Conservation (phyloP, 192 early-diverging fungal genomes). For the Coemansia sp. region DNA sequence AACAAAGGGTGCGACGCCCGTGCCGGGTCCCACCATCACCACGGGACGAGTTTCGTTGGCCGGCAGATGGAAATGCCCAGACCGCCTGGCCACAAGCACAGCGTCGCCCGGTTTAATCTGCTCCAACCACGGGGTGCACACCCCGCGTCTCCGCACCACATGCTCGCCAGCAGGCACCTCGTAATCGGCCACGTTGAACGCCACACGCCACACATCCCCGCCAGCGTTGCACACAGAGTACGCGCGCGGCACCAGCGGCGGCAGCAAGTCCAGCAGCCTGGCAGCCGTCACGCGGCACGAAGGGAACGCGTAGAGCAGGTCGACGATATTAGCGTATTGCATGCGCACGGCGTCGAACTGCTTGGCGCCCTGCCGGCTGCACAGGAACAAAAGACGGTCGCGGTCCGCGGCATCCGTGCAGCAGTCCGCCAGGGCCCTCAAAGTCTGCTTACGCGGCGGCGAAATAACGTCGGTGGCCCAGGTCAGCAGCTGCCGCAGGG, state of each 20-base stretch:
- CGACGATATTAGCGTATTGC: constrained; percentile 72
- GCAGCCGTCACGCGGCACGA: constrained; percentile 61
- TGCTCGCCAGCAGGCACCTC: constrained; percentile 14
- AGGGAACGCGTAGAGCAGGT: constrained; percentile 79
- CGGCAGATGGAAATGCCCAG: constrained; percentile 70
- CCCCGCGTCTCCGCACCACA: constrained; percentile 54
- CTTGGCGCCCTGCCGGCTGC: constrained; percentile 69
- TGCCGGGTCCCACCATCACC: constrained; percentile 89
- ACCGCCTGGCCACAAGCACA: constrained; percentile 58
- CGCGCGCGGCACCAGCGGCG: constrained; percentile 78
- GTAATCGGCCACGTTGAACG: constrained; percentile 86
- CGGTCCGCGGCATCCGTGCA: constrained; percentile 68
- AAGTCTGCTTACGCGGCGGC: constrained; percentile 72
- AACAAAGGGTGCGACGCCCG: constrained; percentile 93
- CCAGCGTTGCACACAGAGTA: constrained; percentile 84
- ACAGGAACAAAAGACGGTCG: constrained; percentile 72
- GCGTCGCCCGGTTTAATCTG: constrained; percentile 35
- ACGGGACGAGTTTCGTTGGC: constrained; percentile 56
- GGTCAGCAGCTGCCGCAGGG: constrained; percentile 61
- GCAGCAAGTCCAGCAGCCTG: constrained; percentile 74
- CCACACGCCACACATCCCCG: constrained; percentile 61
- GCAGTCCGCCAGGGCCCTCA: constrained; percentile 82
- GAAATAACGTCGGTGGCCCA: constrained; percentile 76
- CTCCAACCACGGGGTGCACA: constrained; percentile 85
- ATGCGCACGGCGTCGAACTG: constrained; percentile 66